A percentile compares a stretch with the other conserved stretches of the same genome.
phyloP scores from a whole-genome alignment of 345 rosid genomes.

The Rubroshorea leprosula region DNA sequence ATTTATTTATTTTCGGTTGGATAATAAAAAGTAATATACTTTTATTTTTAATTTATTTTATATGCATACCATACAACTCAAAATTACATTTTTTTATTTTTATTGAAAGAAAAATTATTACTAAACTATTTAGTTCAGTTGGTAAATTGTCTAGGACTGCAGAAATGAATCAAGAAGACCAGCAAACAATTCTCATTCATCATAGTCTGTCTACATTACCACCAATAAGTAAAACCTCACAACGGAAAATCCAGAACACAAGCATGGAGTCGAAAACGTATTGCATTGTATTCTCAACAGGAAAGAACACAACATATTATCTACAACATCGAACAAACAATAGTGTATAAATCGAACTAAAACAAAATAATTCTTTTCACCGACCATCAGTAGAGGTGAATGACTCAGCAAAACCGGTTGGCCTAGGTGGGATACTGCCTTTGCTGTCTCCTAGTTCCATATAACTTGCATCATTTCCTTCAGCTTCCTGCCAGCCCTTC shows the following conservation, averaged over 20 bases:
- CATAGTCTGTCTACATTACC: conserved; percentile 33
- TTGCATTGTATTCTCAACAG: conserved; percentile 17
- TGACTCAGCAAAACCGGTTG: conserved; percentile 67
- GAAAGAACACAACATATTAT: conserved; percentile 18
- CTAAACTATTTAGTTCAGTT: no score
- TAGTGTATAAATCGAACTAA: not conserved
- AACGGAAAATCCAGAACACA: conserved; percentile 8
- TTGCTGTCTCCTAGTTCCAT: conserved; percentile 58
- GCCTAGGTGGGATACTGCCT: conserved; percentile 66
- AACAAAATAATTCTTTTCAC: conserved; percentile 16
- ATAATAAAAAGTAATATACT: no score
- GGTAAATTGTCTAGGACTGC: no score
- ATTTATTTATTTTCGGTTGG: no score
- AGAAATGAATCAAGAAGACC: not conserved
- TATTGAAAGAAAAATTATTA: no score
- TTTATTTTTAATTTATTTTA: no score
- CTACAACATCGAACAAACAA: conserved; percentile 24
- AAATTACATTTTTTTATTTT: no score
- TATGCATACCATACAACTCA: no score
- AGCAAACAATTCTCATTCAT: conserved; percentile 14
- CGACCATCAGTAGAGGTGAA: conserved; percentile 74
- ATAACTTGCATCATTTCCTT: conserved; percentile 58
- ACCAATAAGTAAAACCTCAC: conserved; percentile 18
- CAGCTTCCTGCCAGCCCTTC: conserved; percentile 76
- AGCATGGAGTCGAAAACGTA: conserved; percentile 3